Evolutionary conservation across 2,329 filamentous ascomycete genomes (phyloP), one percentile per base, ranked within the genome.

Genomic region (Curvularia spicifera): DNA sequence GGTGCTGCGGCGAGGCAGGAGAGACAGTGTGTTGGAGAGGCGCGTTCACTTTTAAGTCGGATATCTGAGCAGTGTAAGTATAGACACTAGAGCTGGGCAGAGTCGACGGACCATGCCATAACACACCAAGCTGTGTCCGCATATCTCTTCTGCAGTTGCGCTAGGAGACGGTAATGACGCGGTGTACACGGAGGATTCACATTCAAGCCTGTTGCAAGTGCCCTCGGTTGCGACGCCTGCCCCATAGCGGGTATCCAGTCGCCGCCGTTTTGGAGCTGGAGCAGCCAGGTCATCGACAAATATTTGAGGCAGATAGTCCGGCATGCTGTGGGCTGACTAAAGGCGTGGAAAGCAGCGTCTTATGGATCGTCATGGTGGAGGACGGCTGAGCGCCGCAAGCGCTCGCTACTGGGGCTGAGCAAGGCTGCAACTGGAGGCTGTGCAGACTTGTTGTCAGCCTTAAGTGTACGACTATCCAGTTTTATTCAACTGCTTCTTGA

Each of bases 221-320:
- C 13, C 20, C 22, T 43, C 40, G 13, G 15, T 15, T 51, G 37
- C 13, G 48, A 42, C 6, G 48, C 37, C n/a, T 15, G 18, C 48
- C 18, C 5, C 24, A 31, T 20, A 26, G 9, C 24, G 35, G 37
- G 8, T n/a, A 15, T 51, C 9, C 3, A 51, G 37, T 29, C 48
- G 48, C 26, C 37, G 48, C 37, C 48, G 48, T 40, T 51, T 51
- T 40, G 24, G 1, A 15, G 48, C 33, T 20, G 48, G 48, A 40
- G 48, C 24, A 51, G 33, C 48, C 8, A 33, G 12, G 4, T 51
- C 48, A 13, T 51, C 49, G 37, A 51, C 26, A n/a, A 51, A 35
- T n/a, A 51, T 51, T 13, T 29, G 22, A 3, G 22, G 35, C 39
- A n/a, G 26, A 18, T 28, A 24, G 26, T n/a, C 4, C 6, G 28